Evolutionary conservation across 768 basidiomycete genomes (phyloP), one percentile per base, ranked within the genome.

Genomic region (Coprinellus aureogranulatus): DNA sequence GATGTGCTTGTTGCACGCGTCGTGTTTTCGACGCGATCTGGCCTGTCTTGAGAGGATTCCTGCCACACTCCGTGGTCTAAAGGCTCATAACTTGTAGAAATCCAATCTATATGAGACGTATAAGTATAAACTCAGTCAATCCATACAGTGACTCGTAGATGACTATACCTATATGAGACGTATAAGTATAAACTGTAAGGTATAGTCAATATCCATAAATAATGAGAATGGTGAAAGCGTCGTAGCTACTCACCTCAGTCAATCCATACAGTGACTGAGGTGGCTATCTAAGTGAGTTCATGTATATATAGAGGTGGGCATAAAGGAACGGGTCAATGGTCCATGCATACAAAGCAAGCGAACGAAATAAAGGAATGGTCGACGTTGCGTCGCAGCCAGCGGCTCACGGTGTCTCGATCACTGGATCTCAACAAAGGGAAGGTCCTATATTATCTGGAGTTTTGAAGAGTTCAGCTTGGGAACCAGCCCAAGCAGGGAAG

Each of bases 61-160:
- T n/a, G n/a, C n/a, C n/a, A n/a, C n/a, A 44, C 42, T 39, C 42
- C 34, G 49, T 42, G 50, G 4, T 6, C 14, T 34, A 55, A 45
- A 54, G 60, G 63, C 63, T 59, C 63, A 64, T 64, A 64, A 64
- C 63, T 60, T 64, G 62, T 64, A 50, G 48, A 54, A 57, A 57
- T 44, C 41, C 41, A 44, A n/a, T 22, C 41, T 44, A 44, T 44
- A 8, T 6, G 41, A 10, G 8, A 22, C n/a, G n/a, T n/a, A 44
- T 44, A n/a, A n/a, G 14, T 22, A 44, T 8, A 8, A 44, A 10
- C 41, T 44, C 41, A 44, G 41, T 44, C n/a, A n/a, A 8, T 8
- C 41, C 16, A n/a, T 44, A 44, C 18, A 44, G 20, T 22, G 18
- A n/a, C 9, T n/a, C 20, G 41, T 44, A 44, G 41, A 22, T 44